These are phyloP conservation scores for Exophiala spinifera DNA, from an alignment of 2,329 filamentous ascomycete genomes.

Conservation along the genomic window DNA sequence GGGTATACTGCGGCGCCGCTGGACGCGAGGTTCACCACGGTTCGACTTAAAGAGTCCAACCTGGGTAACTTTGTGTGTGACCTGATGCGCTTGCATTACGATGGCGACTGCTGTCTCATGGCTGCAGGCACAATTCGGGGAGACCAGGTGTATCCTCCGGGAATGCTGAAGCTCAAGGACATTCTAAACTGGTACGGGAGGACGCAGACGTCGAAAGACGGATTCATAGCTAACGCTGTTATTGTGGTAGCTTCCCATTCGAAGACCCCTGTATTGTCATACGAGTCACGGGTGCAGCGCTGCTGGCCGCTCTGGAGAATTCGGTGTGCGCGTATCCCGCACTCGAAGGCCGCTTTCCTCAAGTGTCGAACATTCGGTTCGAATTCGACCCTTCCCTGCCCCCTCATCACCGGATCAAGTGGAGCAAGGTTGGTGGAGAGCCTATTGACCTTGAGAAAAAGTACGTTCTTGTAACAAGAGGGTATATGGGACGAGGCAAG, in stretches of 20 bases:
- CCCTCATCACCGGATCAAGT: conserved; percentile 61
- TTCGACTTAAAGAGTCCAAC: conserved; percentile 74
- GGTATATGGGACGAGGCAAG: conserved; percentile 86
- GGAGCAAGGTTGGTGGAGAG: conserved; percentile 58
- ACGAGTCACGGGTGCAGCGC: conserved; percentile 65
- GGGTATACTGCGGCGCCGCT: conserved; percentile 79
- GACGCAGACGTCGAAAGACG: no score
- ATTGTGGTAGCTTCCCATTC: conserved; percentile 65
- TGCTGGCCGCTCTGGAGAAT: conserved; percentile 81
- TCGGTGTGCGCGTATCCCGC: conserved; percentile 76
- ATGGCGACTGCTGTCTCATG: conserved; percentile 79
- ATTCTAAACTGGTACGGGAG: conserved; percentile 64
- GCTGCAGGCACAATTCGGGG: conserved; percentile 81
- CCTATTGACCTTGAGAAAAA: conserved; percentile 60
- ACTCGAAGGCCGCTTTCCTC: conserved; percentile 78
- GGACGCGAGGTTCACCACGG: conserved; percentile 81
- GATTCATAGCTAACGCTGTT: conserved; percentile 1
- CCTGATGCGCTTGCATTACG: conserved; percentile 80
- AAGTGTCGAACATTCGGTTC: conserved; percentile 80
- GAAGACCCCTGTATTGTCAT: conserved; percentile 85
- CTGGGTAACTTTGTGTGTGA: conserved; percentile 89
- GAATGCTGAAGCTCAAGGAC: conserved; percentile 72
- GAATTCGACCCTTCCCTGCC: conserved; percentile 64
- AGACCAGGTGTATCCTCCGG: conserved; percentile 83
- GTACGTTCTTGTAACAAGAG: conserved; percentile 75